A percentile compares a stretch with the other conserved stretches of the same genome.
These are phyloP conservation scores for Aureobasidium sp. DNA, from an alignment of 2,329 filamentous ascomycete species.

Conservation along the genomic window DNA sequence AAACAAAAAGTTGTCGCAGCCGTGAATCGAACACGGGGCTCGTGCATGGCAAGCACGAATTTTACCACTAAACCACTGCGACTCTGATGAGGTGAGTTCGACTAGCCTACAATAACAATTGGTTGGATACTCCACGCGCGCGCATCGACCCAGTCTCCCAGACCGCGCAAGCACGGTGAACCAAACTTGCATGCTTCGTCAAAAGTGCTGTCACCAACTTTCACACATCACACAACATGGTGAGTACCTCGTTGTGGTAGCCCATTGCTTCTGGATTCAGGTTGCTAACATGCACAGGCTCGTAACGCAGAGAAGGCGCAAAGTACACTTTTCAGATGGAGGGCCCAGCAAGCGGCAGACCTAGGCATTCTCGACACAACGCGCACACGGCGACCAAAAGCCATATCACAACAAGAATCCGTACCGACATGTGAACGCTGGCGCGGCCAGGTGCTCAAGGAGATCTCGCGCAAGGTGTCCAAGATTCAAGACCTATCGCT, in stretches of 20 bases:
- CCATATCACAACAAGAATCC: constrained; percentile 76
- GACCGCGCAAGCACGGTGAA: not conserved
- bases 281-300: constrained; percentile 48
- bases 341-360: constrained; percentile 92
- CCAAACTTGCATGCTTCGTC: not conserved
- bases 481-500: constrained; percentile 87
- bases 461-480: constrained; percentile 93
- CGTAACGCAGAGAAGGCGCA: constrained; percentile 91
- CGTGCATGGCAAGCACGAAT: constrained; percentile 15
- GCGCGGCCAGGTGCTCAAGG: constrained; percentile 94
- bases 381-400: constrained; percentile 80
- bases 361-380: constrained; percentile 92
- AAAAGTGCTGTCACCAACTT: not conserved
- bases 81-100: not conserved
- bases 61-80: constrained; percentile 16
- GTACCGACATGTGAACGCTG: constrained; percentile 93
- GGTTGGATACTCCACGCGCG: not conserved
- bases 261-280: not conserved
- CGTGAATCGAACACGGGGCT: constrained; percentile 16
- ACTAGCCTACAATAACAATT: too few relatives aligned
- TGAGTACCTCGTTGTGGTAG: not conserved
- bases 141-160: not conserved
- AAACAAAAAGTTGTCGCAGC: constrained; percentile 10
- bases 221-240: constrained; percentile 1
- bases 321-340: constrained; percentile 85